phyloP scores from a whole-genome alignment of 1,284 basidiomycete species.

The Tremellales sp. region DNA sequence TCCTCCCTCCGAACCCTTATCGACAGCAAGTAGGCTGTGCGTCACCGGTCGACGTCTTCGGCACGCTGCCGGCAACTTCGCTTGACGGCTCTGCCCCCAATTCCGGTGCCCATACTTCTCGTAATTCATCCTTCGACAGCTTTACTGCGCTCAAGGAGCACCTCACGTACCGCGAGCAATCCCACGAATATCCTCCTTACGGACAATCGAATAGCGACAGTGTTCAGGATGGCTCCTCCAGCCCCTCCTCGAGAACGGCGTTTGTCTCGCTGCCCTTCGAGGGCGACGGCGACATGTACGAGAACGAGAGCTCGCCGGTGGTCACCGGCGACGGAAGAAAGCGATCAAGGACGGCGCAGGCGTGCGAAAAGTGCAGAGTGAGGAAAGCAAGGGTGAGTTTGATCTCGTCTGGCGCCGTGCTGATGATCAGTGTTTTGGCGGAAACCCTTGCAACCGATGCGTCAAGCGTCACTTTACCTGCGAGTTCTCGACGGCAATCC shows the following conservation, averaged over 20 bases:
- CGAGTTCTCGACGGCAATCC: neutral
- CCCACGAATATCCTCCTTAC: neutral
- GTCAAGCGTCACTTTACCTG: neutral
- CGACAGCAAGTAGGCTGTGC: no score
- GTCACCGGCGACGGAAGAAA: neutral
- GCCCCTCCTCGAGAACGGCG: neutral
- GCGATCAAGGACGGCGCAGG: conserved; percentile 10
- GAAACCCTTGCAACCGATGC: conserved; percentile 6
- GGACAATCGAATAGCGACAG: neutral
- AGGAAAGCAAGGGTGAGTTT: conserved; percentile 9
- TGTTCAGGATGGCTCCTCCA: neutral
- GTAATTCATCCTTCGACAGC: neutral
- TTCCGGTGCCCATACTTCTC: neutral
- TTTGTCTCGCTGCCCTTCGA: neutral
- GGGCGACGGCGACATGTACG: neutral
- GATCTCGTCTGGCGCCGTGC: neutral
- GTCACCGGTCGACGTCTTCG: neutral
- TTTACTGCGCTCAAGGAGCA: neutral
- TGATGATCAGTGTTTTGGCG: conserved; percentile 8
- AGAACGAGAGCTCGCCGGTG: no score
- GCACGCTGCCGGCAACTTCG: neutral
- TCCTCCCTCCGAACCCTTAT: no score
- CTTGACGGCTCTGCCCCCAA: neutral
- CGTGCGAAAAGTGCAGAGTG: conserved; percentile 13
- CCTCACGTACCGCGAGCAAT: neutral